Evolutionary conservation across 305 asterid species (phyloP), one percentile per base, ranked within the genome.

Genomic region (Nicotiana rustica): DNA sequence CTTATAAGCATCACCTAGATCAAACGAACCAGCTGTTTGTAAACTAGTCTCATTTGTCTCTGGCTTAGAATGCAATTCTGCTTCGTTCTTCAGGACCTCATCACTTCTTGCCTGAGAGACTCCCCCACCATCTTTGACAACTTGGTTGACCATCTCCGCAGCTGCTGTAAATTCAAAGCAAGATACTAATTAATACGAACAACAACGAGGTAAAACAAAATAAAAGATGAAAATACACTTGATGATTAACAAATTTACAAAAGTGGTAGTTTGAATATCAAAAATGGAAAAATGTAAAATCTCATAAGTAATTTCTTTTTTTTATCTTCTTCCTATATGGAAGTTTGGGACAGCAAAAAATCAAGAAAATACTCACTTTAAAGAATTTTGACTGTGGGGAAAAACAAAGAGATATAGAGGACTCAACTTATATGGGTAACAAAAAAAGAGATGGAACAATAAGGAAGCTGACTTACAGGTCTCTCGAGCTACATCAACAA

Each of bases 1-100:
- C 81, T 83, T 96, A 85, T 94, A 96, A 77, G 97, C 97, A 84
- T 93, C 99, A 14, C 92, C 92, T 67, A 96, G 94, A 59, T 96
- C 95, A 82, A 96, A 85, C 57, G 91, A 77, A 69, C 86, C 90
- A 13, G 88, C 35, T 78, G 47, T 62, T 77, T 83, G 95, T 14
- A 80, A 69, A 71, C 85, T 80, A 77, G 65, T 83, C 67, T 85
- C 92, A 35, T 78, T 64, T 82, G 85, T 82, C 38, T 69, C 57
- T 56, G 91, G 88, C 78, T 90, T 92, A 61, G 85, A 77, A 85
- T 86, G 92, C 68, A 84, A 67, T 52, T 79, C 85, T 60, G 76
- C 82, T 61, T 88, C 92, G 68, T 79, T 88, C 21, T 80, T 84
- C 18, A 61, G 79, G 47, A 77, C 67, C 65, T 78, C 81, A 19